Evolutionary conservation across 179 eudicot species (phyloP), one percentile per base, ranked within the genome.

Genomic region (Spinacia oleracea): DNA sequence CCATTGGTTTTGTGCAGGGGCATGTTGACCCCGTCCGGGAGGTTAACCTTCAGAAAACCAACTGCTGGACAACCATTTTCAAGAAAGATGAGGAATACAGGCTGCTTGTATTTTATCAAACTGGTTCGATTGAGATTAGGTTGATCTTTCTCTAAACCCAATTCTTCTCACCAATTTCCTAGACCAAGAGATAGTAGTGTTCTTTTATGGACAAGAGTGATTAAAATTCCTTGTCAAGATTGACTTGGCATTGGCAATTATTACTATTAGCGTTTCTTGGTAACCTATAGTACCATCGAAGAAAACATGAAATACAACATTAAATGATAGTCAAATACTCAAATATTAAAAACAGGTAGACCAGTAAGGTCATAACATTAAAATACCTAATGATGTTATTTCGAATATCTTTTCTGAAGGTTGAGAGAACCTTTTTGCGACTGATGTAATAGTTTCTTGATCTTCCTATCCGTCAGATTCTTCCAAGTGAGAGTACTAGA

Each of bases 61-160:
- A 89, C 79, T 90, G 92, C 80, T 94, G 96, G 97, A 84, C 93
- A 25, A 53, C 91, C 69, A 83, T 81, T 75, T 84, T 87, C 73
- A 87, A 79, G 87, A 84, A 86, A 85, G 89, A 85, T 73, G 91
- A 84, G 56, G 82, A 74, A 68, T 74, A 80, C 67, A 91, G 88
- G 75, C 81, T 94, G 77, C 83, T 86, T 72, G 72, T 91, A 83
- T 82, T 91, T 63, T 94, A 88, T 84, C 86, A 89, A 76, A 90
- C 90, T 50, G 98, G 98, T 58, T 81, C 78, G 40, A 55, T 94
- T 42, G 96, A 94, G 82, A 83, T 94, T 55, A 91, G 98, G 98
- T 94, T 66, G 85, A 55, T 81, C 23, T 68, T 69, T 50, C 76
- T 1, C 15, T 42, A 14, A 66, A 66, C 35, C 31, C 74, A 60